Conservation (phyloP, 495 filamentous ascomycete genomes). For the Trichoderma virens region DNA sequence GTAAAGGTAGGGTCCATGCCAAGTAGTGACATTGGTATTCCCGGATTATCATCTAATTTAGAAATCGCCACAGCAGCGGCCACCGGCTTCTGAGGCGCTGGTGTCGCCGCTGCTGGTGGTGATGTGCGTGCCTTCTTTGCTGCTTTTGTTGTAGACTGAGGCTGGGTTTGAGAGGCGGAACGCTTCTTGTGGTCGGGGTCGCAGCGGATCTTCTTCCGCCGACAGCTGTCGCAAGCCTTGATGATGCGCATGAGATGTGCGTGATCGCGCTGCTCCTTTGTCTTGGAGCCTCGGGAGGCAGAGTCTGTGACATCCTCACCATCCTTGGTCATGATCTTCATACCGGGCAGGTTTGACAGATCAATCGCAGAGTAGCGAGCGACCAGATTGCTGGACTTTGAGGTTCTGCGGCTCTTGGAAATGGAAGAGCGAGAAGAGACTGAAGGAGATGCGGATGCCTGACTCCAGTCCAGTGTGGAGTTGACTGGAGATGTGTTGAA, state of each 20-base stretch:
- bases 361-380: slow-evolving; percentile 26
- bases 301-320: slow-evolving; percentile 48
- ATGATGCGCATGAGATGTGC: slow-evolving; percentile 51
- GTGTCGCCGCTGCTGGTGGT: not conserved
- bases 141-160: slow-evolving; percentile 28
- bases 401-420: slow-evolving; percentile 11
- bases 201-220: slow-evolving; percentile 47
- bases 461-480: slow-evolving; percentile 33
- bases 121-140: slow-evolving; percentile 24
- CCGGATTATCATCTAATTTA: slow-evolving; percentile 16
- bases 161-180: slow-evolving; percentile 23
- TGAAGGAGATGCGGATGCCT: slow-evolving; percentile 20
- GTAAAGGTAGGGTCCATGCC: slow-evolving; percentile 19
- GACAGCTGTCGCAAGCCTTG: slow-evolving; percentile 50
- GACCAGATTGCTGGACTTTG: slow-evolving; percentile 16
- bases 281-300: slow-evolving; percentile 49
- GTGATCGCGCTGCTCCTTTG: slow-evolving; percentile 53
- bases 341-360: slow-evolving; percentile 44
- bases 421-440: slow-evolving; percentile 11
- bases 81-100: not conserved
- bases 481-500: slow-evolving; percentile 32
- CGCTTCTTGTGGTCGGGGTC: slow-evolving; percentile 44
- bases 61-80: slow-evolving; percentile 4
- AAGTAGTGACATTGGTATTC: slow-evolving; percentile 13
- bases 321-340: slow-evolving; percentile 53